A percentile compares a stretch with the other conserved stretches of the same genome.
phyloP scores from a whole-genome alignment of 2,329 filamentous ascomycete species.

The Thielaviopsis euricoi region DNA sequence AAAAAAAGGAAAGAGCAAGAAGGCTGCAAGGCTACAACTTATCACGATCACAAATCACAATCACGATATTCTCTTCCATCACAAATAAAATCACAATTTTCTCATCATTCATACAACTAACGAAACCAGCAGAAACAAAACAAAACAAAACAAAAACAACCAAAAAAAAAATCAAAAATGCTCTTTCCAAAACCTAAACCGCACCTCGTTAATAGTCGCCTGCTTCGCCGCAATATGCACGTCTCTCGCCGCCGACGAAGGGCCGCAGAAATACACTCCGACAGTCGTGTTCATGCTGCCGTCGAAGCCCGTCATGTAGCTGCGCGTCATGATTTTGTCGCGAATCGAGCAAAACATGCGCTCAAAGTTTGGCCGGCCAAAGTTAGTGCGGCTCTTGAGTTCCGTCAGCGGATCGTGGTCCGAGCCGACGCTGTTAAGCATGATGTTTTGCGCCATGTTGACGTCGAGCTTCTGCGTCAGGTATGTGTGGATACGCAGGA shows the following conservation, averaged over 20 bases:
- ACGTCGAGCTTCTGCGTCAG: slow-evolving; percentile 70
- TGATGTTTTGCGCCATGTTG: slow-evolving; percentile 76
- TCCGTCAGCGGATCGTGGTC: slow-evolving; percentile 71
- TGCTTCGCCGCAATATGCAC: slow-evolving; percentile 72
- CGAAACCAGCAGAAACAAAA: no score
- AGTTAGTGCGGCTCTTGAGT: slow-evolving; percentile 65
- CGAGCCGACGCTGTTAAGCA: slow-evolving; percentile 73
- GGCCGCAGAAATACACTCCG: slow-evolving; percentile 14
- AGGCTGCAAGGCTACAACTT: no score
- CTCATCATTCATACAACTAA: no score
- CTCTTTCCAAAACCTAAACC: slow-evolving; percentile 98
- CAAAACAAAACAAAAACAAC: no score
- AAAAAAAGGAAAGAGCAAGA: no score
- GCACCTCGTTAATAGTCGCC: slow-evolving; percentile 60
- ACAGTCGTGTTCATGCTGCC: slow-evolving; percentile 48
- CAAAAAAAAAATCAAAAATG: slow-evolving; percentile 40
- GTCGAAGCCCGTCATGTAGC: slow-evolving; percentile 60
- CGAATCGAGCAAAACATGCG: slow-evolving; percentile 61
- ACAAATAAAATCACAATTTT: no score
- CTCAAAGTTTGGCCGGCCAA: slow-evolving; percentile 71
- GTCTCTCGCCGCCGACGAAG: slow-evolving; percentile 41
- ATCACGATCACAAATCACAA: no score
- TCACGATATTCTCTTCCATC: no score
- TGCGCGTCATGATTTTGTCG: slow-evolving; percentile 59
- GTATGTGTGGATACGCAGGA: slow-evolving; percentile 81